A percentile compares a stretch with the other conserved stretches of the same genome.
phyloP scores from a whole-genome alignment of 768 basidiomycete species.

The Botryobasidium botryosum region DNA sequence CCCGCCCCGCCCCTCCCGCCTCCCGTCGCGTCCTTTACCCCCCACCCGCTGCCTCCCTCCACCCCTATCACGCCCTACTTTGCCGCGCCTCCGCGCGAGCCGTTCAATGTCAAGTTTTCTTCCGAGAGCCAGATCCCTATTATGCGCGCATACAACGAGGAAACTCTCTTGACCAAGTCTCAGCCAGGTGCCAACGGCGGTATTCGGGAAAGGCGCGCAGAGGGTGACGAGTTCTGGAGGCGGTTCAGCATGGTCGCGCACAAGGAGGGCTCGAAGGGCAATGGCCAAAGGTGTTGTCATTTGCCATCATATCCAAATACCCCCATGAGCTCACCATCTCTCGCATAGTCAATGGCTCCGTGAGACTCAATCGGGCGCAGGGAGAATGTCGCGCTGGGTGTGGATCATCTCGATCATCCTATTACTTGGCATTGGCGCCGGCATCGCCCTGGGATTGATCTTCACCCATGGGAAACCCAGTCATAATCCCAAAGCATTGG shows the following conservation, averaged over 20 bases:
- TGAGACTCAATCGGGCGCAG: neutral
- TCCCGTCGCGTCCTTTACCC: conserved; percentile 1
- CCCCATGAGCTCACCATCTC: neutral
- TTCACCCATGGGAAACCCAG: conserved; percentile 6
- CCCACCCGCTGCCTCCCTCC: conserved; percentile 9
- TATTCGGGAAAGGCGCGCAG: too few species aligned
- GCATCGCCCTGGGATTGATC: conserved; percentile 7
- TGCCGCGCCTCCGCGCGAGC: neutral
- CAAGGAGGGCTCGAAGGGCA: conserved; percentile 4
- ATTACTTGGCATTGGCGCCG: conserved; percentile 4
- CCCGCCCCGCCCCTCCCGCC: neutral
- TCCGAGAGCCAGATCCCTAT: conserved; percentile 7
- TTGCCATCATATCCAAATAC: neutral
- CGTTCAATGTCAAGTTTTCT: neutral
- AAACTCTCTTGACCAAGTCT: too few species aligned
- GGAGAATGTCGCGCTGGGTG: conserved; percentile 3
- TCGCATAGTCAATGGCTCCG: conserved; percentile 6
- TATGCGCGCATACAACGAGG: conserved; percentile 8
- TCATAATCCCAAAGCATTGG: conserved; percentile 8
- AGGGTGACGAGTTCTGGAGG: conserved; percentile 12
- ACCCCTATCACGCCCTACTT: conserved; percentile 3
- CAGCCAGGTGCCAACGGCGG: too few species aligned
- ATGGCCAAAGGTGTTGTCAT: neutral
- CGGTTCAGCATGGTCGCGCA: conserved; percentile 13
- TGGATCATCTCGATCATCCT: conserved; percentile 8